Conservation (phyloP, 2,329 filamentous ascomycete genomes). For the Microdochium bolleyi region DNA sequence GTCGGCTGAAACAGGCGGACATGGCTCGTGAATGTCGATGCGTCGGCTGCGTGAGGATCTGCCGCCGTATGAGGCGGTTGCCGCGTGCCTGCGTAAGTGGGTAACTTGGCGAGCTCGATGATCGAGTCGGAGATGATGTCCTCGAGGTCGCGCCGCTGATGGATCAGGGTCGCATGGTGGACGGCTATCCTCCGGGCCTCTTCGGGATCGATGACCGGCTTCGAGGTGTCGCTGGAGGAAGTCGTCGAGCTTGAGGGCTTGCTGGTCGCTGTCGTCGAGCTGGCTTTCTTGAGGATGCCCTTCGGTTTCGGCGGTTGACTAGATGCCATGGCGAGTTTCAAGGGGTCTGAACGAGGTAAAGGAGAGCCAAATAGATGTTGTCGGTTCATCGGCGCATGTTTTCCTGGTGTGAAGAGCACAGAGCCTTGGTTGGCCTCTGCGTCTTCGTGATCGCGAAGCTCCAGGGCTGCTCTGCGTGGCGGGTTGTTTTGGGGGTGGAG, state of each 20-base stretch:
- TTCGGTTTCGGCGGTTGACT: constrained; percentile 26
- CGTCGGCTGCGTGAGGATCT: constrained; percentile 50
- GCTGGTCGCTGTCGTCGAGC: constrained; percentile 25
- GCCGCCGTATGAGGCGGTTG: constrained; percentile 5
- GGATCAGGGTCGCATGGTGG: constrained; percentile 74
- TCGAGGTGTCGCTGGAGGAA: constrained; percentile 22
- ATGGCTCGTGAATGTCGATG: constrained; percentile 53
- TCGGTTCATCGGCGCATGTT: no score
- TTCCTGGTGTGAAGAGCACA: no score
- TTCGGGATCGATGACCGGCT: constrained; percentile 10
- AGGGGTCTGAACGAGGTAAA: no score
- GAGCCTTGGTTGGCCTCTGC: no score
- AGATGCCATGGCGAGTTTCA: background rate
- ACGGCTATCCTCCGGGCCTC: constrained; percentile 58
- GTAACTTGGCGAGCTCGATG: constrained; percentile 60
- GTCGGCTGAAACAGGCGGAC: constrained; percentile 72
- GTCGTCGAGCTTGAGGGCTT: constrained; percentile 19
- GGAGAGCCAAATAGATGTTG: no score
- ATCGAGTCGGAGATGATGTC: constrained; percentile 64
- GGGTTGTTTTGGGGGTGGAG: no score
- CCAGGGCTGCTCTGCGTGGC: no score
- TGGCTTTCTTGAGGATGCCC: constrained; percentile 54
- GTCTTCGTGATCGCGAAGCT: no score
- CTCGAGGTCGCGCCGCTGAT: constrained; percentile 75
- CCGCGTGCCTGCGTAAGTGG: constrained; percentile 21